Evolutionary conservation across 495 filamentous ascomycete species (phyloP).

Genomic region (Aspergillus bridgeri): DNA sequence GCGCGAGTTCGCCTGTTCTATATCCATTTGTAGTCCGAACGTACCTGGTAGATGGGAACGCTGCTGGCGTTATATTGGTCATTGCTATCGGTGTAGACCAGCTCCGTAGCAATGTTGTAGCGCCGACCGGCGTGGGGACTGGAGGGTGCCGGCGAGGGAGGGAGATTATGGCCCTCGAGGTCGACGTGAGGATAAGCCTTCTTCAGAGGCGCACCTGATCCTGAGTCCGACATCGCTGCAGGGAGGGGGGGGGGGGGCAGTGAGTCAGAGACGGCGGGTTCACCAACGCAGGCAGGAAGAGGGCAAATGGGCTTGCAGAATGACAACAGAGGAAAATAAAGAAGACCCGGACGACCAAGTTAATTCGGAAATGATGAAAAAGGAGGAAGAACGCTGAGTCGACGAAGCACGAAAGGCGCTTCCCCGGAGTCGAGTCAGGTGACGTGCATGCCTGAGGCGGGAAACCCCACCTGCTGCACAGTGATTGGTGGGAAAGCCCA

Average conservation of each 20-base stretch:
- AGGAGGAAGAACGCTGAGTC: neutral
- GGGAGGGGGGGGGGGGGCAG: slow-evolving; percentile 22
- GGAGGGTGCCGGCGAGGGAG: slow-evolving; percentile 91
- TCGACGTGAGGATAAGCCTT: slow-evolving; percentile 75
- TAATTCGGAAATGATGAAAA: neutral
- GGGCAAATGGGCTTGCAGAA: neutral
- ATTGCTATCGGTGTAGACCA: slow-evolving; percentile 91
- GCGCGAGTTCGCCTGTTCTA: too few relatives aligned
- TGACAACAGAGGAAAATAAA: neutral
- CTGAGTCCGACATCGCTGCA: slow-evolving; percentile 49
- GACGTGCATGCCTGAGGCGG: neutral
- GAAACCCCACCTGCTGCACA: neutral
- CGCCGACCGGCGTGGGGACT: slow-evolving; percentile 77
- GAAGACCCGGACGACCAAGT: neutral
- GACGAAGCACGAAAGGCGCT: neutral
- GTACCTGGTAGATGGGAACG: slow-evolving; percentile 89
- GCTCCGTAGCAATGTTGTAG: slow-evolving; percentile 91
- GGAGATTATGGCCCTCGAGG: slow-evolving; percentile 83
- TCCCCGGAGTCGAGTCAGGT: neutral
- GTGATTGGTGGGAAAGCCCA: neutral
- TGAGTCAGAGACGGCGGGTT: neutral
- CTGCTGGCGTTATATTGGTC: slow-evolving; percentile 96
- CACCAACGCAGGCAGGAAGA: neutral
- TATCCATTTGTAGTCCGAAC: too few relatives aligned
- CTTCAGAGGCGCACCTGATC: slow-evolving; percentile 44